These are phyloP conservation scores for Coemansia sp. DNA, from an alignment of 192 early-diverging fungal genomes.

Conservation along the genomic window DNA sequence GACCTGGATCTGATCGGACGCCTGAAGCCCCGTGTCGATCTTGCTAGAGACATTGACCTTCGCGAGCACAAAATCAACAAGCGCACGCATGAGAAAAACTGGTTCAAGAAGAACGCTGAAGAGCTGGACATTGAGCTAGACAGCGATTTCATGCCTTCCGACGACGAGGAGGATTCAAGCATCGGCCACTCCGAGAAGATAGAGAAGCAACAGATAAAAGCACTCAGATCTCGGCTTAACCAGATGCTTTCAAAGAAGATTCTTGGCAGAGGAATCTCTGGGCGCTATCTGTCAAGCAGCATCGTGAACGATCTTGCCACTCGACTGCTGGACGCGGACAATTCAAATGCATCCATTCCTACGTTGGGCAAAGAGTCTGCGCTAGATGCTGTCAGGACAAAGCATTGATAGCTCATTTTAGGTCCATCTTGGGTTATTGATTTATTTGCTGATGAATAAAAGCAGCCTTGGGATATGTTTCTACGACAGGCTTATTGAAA, in stretches of 20 bases:
- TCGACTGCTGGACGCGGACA: constrained; percentile 52
- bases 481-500: no score
- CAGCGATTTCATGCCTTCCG: constrained; percentile 61
- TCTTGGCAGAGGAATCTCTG: constrained; percentile 46
- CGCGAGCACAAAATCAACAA: constrained; percentile 78
- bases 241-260: constrained; percentile 36
- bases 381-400: constrained; percentile 27
- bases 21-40: constrained; percentile 72
- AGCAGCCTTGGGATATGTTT: no score
- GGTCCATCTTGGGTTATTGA: no score
- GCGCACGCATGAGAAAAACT: constrained; percentile 62
- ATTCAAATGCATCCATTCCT: constrained; percentile 27
- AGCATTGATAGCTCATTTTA: no score
- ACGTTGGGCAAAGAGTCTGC: constrained; percentile 42
- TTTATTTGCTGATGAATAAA: no score
- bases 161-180: constrained; percentile 29
- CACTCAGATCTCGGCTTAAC: constrained; percentile 23
- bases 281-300: constrained; percentile 65
- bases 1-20: constrained; percentile 67
- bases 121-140: constrained; percentile 80
- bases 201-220: constrained; percentile 30
- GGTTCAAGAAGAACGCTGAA: constrained; percentile 76
- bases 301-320: constrained; percentile 64
- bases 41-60: constrained; percentile 81
- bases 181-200: constrained; percentile 14